phyloP scores from a whole-genome alignment of 805 yeast genomes.

The Lipomyces lipofer region DNA sequence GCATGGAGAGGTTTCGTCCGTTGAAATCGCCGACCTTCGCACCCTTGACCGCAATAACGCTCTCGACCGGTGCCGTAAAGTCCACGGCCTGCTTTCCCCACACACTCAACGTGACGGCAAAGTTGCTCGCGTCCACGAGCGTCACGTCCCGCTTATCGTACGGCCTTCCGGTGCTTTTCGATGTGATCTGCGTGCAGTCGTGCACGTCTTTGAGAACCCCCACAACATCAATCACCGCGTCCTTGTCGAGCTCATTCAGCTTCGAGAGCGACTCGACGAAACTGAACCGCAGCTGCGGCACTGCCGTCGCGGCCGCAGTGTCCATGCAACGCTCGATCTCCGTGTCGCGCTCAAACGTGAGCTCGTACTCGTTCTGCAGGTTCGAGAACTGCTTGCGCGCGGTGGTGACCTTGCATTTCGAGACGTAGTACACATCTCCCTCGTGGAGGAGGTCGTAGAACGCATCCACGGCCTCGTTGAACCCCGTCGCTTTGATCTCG shows the following conservation, averaged over 20 bases:
- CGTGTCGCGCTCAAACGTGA: constrained; percentile 77
- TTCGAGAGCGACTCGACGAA: constrained; percentile 64
- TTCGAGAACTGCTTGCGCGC: constrained; percentile 85
- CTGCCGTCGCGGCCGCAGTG: constrained; percentile 51
- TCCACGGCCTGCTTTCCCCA: constrained; percentile 89
- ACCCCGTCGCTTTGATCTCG: constrained; percentile 94
- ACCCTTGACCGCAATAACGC: constrained; percentile 86
- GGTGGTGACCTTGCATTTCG: constrained; percentile 75
- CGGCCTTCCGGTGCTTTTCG: constrained; percentile 85
- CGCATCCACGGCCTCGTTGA: constrained; percentile 81
- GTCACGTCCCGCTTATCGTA: constrained; percentile 88
- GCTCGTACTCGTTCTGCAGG: constrained; percentile 84
- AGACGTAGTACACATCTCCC: constrained; percentile 82
- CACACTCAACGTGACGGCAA: constrained; percentile 73
- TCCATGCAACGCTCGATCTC: constrained; percentile 68
- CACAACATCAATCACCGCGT: constrained; percentile 77
- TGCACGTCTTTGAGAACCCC: constrained; percentile 81
- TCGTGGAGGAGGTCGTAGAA: constrained; percentile 76
- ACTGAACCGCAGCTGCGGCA: constrained; percentile 77
- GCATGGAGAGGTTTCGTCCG: constrained; percentile 79
- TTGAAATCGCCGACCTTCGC: constrained; percentile 85
- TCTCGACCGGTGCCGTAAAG: constrained; percentile 67
- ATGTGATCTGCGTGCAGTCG: constrained; percentile 73
- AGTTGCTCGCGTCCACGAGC: constrained; percentile 81
- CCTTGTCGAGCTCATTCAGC: constrained; percentile 66